A percentile compares a stretch with the other conserved stretches of the same genome.
These are phyloP conservation scores for Pseudopyrenochaeta lycopersici DNA, from an alignment of 2,329 filamentous ascomycete genomes.

Conservation along the genomic window DNA sequence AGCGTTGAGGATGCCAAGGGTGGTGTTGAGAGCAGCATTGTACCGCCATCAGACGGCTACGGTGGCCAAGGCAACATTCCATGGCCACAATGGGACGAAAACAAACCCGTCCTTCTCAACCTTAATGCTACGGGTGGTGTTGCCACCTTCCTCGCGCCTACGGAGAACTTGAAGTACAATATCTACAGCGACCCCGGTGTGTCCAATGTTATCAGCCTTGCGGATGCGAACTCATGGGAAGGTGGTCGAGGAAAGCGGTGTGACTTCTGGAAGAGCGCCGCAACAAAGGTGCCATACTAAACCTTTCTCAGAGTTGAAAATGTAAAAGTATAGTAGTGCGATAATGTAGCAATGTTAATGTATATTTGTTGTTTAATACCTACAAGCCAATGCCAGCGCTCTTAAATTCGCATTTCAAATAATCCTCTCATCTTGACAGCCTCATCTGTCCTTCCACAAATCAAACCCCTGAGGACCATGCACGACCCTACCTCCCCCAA, in stretches of 20 bases:
- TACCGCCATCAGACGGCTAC: conserved; percentile 22
- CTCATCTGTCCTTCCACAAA: too few relatives aligned
- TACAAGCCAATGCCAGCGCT: neutral
- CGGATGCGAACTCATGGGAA: conserved; percentile 41
- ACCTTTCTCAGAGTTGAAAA: neutral
- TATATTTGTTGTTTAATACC: neutral
- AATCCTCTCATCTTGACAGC: too few relatives aligned
- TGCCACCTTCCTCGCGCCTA: conserved; percentile 20
- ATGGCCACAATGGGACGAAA: conserved; percentile 38
- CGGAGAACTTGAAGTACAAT: conserved; percentile 37
- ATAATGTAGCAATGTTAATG: conserved; percentile 4
- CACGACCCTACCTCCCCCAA: too few relatives aligned
- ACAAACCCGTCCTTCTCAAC: conserved; percentile 30
- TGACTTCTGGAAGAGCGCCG: conserved; percentile 40
- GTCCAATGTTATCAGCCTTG: conserved; percentile 37
- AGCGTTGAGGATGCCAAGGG: conserved; percentile 37
- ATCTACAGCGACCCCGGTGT: conserved; percentile 42
- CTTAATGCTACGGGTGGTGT: conserved; percentile 43
- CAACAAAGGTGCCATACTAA: conserved; percentile 35
- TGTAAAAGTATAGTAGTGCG: neutral
- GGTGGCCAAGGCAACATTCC: conserved; percentile 23
- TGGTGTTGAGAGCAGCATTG: conserved; percentile 30
- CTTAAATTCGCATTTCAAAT: too few relatives aligned
- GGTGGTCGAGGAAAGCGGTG: conserved; percentile 42
- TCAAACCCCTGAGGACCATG: too few relatives aligned